These are phyloP conservation scores for Xylaria nigripes DNA, from an alignment of 495 filamentous ascomycete genomes.

Conservation along the genomic window DNA sequence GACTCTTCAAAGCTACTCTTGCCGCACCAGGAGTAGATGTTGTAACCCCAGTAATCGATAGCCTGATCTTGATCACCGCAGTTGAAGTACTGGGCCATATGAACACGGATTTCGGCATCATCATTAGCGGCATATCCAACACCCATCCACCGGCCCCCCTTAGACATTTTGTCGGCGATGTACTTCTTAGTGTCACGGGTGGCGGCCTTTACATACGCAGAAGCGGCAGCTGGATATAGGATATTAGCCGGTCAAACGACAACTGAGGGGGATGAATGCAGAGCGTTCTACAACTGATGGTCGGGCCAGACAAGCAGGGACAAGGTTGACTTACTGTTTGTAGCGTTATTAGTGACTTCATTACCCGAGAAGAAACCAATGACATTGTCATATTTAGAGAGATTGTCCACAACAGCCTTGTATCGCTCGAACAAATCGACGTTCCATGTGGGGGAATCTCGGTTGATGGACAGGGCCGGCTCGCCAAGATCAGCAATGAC, in stretches of 20 bases:
- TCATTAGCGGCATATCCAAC: conserved; percentile 96
- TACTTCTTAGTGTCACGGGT: conserved; percentile 92
- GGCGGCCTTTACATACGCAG: conserved; percentile 91
- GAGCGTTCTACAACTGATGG: background rate
- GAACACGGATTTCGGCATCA: conserved; percentile 64
- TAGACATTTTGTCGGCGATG: conserved; percentile 55
- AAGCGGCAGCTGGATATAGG: conserved; percentile 47
- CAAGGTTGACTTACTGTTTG: conserved; percentile 47
- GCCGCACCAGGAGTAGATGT: conserved; percentile 98
- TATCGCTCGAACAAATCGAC: conserved; percentile 68
- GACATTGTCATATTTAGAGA: conserved; percentile 73
- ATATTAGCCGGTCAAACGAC: background rate
- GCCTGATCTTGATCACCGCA: conserved; percentile 56
- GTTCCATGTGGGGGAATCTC: conserved; percentile 68
- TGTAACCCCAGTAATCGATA: conserved; percentile 98
- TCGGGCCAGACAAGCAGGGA: background rate
- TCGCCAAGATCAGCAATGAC: conserved; percentile 82
- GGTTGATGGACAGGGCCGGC: conserved; percentile 74
- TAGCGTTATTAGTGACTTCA: conserved; percentile 79
- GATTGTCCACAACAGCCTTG: conserved; percentile 70
- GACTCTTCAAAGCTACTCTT: conserved; percentile 62
- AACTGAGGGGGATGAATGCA: background rate
- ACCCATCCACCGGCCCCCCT: conserved; percentile 66
- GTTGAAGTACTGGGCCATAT: conserved; percentile 88
- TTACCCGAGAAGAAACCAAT: conserved; percentile 97